These are phyloP conservation scores for Penicillium alfredii DNA, from an alignment of 495 filamentous ascomycete genomes.

Conservation along the genomic window DNA sequence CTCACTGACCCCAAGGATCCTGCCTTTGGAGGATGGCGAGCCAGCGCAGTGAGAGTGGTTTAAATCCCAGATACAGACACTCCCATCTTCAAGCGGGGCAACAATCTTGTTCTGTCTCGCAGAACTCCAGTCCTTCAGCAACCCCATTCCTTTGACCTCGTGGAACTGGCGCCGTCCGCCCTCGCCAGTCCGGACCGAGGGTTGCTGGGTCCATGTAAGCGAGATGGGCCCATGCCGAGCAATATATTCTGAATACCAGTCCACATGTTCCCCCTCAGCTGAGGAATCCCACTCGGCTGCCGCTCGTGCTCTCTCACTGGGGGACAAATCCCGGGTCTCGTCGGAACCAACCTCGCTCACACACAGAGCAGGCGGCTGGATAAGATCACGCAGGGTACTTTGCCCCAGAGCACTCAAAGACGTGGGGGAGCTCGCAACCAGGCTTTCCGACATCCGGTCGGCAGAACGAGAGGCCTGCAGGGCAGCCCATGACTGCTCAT, in stretches of 20 bases:
- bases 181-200: conserved; percentile 28
- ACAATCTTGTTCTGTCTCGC: conserved; percentile 53
- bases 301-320: conserved; percentile 42
- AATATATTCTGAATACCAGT: conserved; percentile 87
- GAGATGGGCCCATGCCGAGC: conserved; percentile 70
- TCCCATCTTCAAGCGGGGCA: conserved; percentile 78
- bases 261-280: conserved; percentile 53
- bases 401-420: conserved; percentile 32
- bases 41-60: conserved; percentile 46
- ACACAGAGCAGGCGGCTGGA: conserved; percentile 26
- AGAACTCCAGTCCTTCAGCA: conserved; percentile 48
- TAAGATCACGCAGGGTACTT: conserved; percentile 31
- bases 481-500: conserved; percentile 55
- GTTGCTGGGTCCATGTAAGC: conserved; percentile 68
- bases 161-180: conserved; percentile 41
- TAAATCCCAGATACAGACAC: conserved; percentile 82
- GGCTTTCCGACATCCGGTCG: conserved; percentile 24
- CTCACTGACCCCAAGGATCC: conserved; percentile 56
- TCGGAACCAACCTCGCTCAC: conserved; percentile 6
- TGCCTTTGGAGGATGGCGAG: conserved; percentile 47
- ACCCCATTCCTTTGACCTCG: conserved; percentile 56
- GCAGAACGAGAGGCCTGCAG: conserved; percentile 34
- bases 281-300: conserved; percentile 79
- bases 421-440: conserved; percentile 22
- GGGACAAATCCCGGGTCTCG: conserved; percentile 17